These are phyloP conservation scores for Xylaria sp. DNA, from an alignment of 2,329 filamentous ascomycete species.

Conservation along the genomic window DNA sequence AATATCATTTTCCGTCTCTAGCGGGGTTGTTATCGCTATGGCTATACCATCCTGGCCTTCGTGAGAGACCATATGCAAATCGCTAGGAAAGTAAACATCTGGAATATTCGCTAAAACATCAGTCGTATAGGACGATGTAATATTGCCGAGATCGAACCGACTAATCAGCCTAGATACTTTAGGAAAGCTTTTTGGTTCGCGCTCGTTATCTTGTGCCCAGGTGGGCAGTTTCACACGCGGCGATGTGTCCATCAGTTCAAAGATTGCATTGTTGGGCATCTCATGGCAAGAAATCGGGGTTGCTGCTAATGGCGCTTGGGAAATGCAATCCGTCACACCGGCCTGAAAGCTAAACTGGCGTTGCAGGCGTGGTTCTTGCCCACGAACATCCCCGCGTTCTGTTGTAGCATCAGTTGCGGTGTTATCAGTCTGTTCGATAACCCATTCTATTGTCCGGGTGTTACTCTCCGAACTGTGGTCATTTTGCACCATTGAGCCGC, in stretches of 20 bases:
- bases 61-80: neutral
- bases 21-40: neutral
- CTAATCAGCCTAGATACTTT: neutral
- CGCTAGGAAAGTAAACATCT: neutral
- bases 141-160: neutral
- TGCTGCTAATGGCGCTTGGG: neutral
- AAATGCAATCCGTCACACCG: slow-evolving; percentile 15
- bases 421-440: slow-evolving; percentile 4
- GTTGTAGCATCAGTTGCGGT: neutral
- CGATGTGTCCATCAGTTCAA: slow-evolving; percentile 27
- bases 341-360: slow-evolving; percentile 22
- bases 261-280: slow-evolving; percentile 19
- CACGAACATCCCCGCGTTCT: neutral
- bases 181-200: neutral
- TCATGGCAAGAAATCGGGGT: neutral
- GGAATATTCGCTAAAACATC: neutral
- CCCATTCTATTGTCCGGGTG: slow-evolving; percentile 7
- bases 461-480: neutral
- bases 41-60: neutral
- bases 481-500: neutral
- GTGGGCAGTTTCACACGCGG: neutral
- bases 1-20: slow-evolving; percentile 23
- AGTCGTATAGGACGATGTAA: neutral
- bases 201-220: neutral
- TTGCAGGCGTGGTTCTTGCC: neutral